Evolutionary conservation across 2,329 filamentous ascomycete species (phyloP).

Genomic region (Huntiella moniliformis): DNA sequence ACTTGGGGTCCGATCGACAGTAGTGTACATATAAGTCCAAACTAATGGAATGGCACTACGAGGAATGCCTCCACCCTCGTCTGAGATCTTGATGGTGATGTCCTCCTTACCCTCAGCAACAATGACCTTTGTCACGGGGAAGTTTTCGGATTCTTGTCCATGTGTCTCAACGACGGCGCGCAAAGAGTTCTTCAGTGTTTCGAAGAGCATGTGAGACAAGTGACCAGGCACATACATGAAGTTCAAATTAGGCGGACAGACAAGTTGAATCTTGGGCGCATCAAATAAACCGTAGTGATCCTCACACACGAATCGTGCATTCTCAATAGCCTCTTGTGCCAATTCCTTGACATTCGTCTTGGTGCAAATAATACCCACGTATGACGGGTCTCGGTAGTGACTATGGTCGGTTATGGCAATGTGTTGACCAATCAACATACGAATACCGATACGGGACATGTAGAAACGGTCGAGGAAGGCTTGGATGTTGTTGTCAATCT

Average conservation of each 20-base stretch:
- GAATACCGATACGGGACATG: constrained; percentile 97
- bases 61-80: constrained; percentile 91
- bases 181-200: constrained; percentile 95
- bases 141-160: constrained; percentile 86
- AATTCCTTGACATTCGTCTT: constrained; percentile 93
- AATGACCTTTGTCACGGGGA: constrained; percentile 92
- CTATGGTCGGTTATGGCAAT: constrained; percentile 91
- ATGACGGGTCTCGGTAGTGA: constrained; percentile 73
- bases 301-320: constrained; percentile 96
- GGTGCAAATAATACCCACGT: constrained; percentile 97
- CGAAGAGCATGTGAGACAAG: constrained; percentile 96
- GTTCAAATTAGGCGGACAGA: constrained; percentile 82
- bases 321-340: constrained; percentile 93
- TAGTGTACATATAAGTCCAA: constrained; percentile 99
- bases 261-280: constrained; percentile 86
- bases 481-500: constrained; percentile 95
- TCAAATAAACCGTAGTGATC: constrained; percentile 97
- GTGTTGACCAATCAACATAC: constrained; percentile 97
- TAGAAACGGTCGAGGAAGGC: constrained; percentile 97
- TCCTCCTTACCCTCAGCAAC: constrained; percentile 96
- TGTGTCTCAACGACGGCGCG: constrained; percentile 92
- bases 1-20: constrained; percentile 85
- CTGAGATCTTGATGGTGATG: constrained; percentile 95
- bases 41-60: constrained; percentile 84
- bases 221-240: constrained; percentile 99